These are phyloP conservation scores for Spongiforma sp. DNA, from an alignment of 1,284 basidiomycete genomes.

Conservation along the genomic window DNA sequence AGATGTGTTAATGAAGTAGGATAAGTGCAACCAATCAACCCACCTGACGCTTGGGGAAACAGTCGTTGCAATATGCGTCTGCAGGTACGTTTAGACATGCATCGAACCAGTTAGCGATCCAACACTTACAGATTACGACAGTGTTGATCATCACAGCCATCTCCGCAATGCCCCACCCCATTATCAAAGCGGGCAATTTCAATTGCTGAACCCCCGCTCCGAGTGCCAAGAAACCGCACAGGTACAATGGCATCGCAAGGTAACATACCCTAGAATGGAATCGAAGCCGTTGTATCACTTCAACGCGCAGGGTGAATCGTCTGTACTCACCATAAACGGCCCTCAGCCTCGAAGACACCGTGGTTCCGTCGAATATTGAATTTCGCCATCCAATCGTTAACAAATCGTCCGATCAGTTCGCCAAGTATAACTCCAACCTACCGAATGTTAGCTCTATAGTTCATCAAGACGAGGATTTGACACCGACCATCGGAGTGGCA, in stretches of 20 bases:
- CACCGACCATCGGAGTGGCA: conserved; percentile 64
- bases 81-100: background rate
- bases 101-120: background rate
- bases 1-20: background rate
- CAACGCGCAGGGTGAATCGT: background rate
- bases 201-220: conserved; percentile 64
- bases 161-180: conserved; percentile 73
- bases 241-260: conserved; percentile 62
- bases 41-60: conserved; percentile 44
- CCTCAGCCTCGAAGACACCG: conserved; percentile 76
- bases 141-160: conserved; percentile 69
- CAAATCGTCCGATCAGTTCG: conserved; percentile 67
- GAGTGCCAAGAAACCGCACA: conserved; percentile 67
- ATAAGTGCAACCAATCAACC: conserved; percentile 1
- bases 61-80: conserved; percentile 60
- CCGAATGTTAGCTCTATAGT: background rate
- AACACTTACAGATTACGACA: conserved; percentile 59
- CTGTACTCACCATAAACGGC: conserved; percentile 62
- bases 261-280: conserved; percentile 61
- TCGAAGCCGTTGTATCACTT: background rate
- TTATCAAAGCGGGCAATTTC: conserved; percentile 57
- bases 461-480: background rate
- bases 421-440: conserved; percentile 71
- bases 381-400: conserved; percentile 72
- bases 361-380: conserved; percentile 58